Percentiles rank a stretch among this genome's conserved stretches.
Conservation (phyloP, 768 basidiomycete species). For the Suillus lakei region DNA sequence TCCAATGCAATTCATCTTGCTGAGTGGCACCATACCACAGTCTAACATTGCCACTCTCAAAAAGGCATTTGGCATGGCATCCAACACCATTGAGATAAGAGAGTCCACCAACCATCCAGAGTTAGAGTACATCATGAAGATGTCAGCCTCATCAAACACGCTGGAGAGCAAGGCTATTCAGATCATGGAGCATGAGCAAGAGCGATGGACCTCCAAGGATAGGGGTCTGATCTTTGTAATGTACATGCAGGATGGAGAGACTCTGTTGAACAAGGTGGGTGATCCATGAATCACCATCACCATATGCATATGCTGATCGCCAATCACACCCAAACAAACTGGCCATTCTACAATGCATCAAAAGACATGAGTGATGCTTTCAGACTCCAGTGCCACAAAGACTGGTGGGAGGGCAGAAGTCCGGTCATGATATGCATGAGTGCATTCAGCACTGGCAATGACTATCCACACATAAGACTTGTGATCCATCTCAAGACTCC, state of each 20-base stretch:
- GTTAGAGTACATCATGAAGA: conserved; percentile 15
- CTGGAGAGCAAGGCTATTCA: background rate
- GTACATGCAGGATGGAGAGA: background rate
- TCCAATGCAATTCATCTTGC: conserved; percentile 21
- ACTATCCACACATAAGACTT: conserved; percentile 24
- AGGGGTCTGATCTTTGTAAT: conserved; percentile 18
- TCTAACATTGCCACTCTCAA: background rate
- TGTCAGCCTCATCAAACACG: background rate
- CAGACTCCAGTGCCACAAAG: background rate
- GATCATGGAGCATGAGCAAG: background rate
- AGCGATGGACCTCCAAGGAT: background rate
- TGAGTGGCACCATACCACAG: conserved; percentile 24
- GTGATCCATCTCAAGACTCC: conserved; percentile 27
- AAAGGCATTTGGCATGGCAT: conserved; percentile 7
- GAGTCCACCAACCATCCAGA: conserved; percentile 14
- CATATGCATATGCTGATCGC: too few relatives aligned
- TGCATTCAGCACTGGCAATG: conserved; percentile 33
- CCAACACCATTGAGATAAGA: background rate
- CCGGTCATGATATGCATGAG: conserved; percentile 24
- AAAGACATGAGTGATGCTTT: conserved; percentile 5
- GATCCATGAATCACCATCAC: too few relatives aligned
- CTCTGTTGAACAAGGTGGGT: background rate
- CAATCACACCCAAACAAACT: background rate
- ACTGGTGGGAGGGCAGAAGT: conserved; percentile 15
- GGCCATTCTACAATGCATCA: conserved; percentile 21